A percentile compares a stretch with the other conserved stretches of the same genome.
Conservation (phyloP, 257 asterid genomes). For the Ehretia macrophylla region DNA sequence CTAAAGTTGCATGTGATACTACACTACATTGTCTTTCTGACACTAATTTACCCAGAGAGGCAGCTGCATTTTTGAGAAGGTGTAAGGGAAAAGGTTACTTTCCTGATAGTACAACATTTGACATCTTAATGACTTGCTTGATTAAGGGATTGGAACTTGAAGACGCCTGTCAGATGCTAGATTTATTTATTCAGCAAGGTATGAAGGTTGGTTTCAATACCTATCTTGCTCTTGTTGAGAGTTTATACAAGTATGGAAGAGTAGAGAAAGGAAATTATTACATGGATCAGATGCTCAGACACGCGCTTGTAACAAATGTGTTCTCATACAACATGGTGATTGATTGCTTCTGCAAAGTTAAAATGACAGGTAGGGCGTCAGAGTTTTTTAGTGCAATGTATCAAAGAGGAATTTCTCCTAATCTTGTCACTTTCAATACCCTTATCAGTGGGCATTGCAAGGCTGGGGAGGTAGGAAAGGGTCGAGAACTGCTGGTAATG, state of each 20-base stretch:
- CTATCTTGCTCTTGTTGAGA: slow-evolving; percentile 52
- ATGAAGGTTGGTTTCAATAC: slow-evolving; percentile 47
- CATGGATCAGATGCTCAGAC: slow-evolving; percentile 38
- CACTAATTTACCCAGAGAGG: slow-evolving; percentile 42
- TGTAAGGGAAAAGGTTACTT: slow-evolving; percentile 51
- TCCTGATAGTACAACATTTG: slow-evolving; percentile 54
- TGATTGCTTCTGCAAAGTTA: slow-evolving; percentile 79
- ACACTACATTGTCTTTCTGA: slow-evolving; percentile 50
- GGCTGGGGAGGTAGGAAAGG: slow-evolving; percentile 44
- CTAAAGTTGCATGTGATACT: slow-evolving; percentile 58
- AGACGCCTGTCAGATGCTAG: slow-evolving; percentile 56
- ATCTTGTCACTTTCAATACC: slow-evolving; percentile 72
- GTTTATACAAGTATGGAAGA: slow-evolving; percentile 47
- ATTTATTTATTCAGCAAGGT: slow-evolving; percentile 40
- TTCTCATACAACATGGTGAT: slow-evolving; percentile 66
- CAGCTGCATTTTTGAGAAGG: slow-evolving; percentile 43
- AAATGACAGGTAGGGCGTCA: slow-evolving; percentile 57
- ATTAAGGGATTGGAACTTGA: slow-evolving; percentile 59
- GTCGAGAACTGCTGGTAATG: slow-evolving; percentile 49
- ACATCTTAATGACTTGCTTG: slow-evolving; percentile 55
- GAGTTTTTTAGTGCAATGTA: slow-evolving; percentile 53
- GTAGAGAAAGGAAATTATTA: slow-evolving; percentile 55
- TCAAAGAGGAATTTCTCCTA: slow-evolving; percentile 49
- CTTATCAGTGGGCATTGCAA: slow-evolving; percentile 69
- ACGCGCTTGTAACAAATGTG: slow-evolving; percentile 43